Base-by-base conservation (phyloP, 768 basidiomycete genomes). In the Arthromyces matolae region DNA sequence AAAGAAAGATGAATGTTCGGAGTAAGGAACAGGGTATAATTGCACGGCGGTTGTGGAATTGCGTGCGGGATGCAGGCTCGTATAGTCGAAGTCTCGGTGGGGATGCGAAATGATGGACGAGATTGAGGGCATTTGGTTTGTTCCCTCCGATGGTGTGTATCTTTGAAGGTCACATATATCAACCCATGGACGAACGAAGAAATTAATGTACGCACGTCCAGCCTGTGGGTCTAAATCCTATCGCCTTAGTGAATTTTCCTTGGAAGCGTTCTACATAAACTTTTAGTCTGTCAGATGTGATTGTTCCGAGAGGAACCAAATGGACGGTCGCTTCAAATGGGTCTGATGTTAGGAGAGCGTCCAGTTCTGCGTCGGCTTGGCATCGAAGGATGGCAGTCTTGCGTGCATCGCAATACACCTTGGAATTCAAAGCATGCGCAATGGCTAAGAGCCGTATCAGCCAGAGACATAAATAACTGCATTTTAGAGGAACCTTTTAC, bases 1-100 rank as follows among this genome's bases (percentile, higher is more conserved):
- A 58, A 89, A 90, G 67, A 97, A 97, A 27, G 89, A 93, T 25
- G 89, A 92, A 64, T 98, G 95, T 62, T 98, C 96, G 5, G 93
- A 97, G 62, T 98, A 98, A 8, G 84, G 88, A 45, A 90, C 83
- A 43, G 89, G 87, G 59, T 84, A 91, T 34, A 96, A 70, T 67
- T 86, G 85, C 36, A 88, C 64, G 25, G 71, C 66, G 13, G 80
- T 55, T 13, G 84, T 86, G 9, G 91, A 89, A 50, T 88, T 89
- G 35, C 80, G 78, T 58, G 77, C 79, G 18, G 82, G 78, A 34
- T 75, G 79, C 13, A 95, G 73, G 61, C 87, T 77, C 18, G 80
- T 68, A 45, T 80, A 76, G 3, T 83, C 84, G 69, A 90, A 98
- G 14, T 75, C 71, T 51, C 76, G 75, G 45, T 78, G 72, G 53